Evolutionary conservation across 177 flowering plant species (phyloP), one percentile per base, ranked within the genome.

Genomic region (Telopea speciosissima): DNA sequence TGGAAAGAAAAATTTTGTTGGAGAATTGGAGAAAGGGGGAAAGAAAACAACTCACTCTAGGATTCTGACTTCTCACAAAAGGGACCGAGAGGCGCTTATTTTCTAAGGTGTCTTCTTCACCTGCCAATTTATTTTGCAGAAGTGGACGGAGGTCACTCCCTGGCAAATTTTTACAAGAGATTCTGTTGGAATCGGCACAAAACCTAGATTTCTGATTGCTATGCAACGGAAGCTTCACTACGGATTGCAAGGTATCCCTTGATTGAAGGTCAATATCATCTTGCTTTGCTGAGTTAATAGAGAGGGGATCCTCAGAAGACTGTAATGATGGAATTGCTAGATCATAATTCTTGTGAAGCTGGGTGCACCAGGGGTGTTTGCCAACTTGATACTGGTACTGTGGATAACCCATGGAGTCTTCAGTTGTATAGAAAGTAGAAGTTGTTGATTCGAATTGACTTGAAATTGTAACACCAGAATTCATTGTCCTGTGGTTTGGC

Each of bases 341-440:
- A 62, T 78, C 73, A 70, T 25, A 62, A 69, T 75, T 72, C 70
- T 63, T 73, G 25, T 74, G 66, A 23, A 69, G 56, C 25, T 83
- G 83, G 10, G 83, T 65, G 69, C 69, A 67, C 52, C 59, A 52
- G 68, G 77, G 64, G 52, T 72, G 63, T 49, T 70, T 63, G 24
- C 73, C 79, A 40, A 56, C 45, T 68, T 79, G 84, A 58, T 67
- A 65, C 65, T 79, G 84, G 54, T 68, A 65, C 65, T 74, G 85
- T 10, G 83, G 76, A 71, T 83, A 74, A 1, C 88, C 81, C 84
- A 79, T 73, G 75, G 40, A 81, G 0, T 74, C 56, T 65, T 88
- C 92, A 1, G 88, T 78, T 62, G 87, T 83, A 70, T 81, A 84
- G 52, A 86, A 82, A 42, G 81, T 83, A 52, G 84, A 79, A 69